Evolutionary conservation across 805 yeast genomes (phyloP).

Genomic region (Metahyphopichia silvanorum): DNA sequence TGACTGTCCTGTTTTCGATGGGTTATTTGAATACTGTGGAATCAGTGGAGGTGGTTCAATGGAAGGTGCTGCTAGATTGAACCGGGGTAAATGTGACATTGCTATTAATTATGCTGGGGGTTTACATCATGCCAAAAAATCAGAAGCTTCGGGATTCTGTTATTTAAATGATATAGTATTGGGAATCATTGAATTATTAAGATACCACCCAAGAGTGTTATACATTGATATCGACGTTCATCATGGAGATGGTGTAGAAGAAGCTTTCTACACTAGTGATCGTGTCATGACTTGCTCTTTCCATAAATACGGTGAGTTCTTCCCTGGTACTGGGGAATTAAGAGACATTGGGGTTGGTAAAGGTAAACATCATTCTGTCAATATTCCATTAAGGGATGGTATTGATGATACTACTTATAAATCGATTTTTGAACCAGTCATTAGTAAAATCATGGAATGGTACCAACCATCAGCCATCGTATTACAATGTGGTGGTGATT

Average conservation of each 20-base stretch:
- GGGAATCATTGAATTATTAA: conserved; percentile 77
- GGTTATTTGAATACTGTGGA: conserved; percentile 86
- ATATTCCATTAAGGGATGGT: conserved; percentile 93
- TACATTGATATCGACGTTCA: conserved; percentile 95
- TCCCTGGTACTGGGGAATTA: conserved; percentile 96
- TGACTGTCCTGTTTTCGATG: conserved; percentile 95
- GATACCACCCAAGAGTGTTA: conserved; percentile 89
- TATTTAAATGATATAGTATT: conserved; percentile 92
- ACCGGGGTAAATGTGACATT: conserved; percentile 85
- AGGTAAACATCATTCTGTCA: conserved; percentile 85
- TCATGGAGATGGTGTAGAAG: conserved; percentile 99
- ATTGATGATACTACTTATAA: conserved; percentile 87
- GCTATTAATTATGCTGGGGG: conserved; percentile 98
- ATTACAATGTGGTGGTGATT: conserved; percentile 98
- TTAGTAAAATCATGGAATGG: conserved; percentile 72
- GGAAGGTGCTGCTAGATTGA: conserved; percentile 88
- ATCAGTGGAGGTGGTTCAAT: conserved; percentile 92
- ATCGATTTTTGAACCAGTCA: conserved; percentile 85
- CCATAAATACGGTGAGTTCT: conserved; percentile 95
- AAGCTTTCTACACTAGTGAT: conserved; percentile 92
- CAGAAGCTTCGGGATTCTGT: conserved; percentile 95
- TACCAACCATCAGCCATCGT: conserved; percentile 96
- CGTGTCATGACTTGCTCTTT: conserved; percentile 95
- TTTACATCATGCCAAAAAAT: conserved; percentile 94
- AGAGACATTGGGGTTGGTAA: conserved; percentile 89